Conservation (phyloP, 2,329 filamentous ascomycete genomes). For the Aspergillus versicolor region DNA sequence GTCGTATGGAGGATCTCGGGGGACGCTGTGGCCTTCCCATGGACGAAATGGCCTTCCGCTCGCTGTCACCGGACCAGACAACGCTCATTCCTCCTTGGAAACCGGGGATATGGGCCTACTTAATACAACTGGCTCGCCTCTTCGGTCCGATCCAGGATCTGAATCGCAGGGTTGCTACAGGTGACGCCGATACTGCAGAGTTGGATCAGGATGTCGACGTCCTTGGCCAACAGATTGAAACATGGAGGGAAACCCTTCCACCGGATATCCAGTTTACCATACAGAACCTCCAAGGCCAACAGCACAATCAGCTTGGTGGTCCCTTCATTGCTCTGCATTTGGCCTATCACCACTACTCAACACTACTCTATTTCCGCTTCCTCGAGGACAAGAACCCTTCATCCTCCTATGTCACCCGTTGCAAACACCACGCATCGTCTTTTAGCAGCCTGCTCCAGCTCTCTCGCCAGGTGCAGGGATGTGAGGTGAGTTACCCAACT, state of each 20-base stretch:
- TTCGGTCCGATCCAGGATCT: conserved; percentile 37
- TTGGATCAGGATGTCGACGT: neutral
- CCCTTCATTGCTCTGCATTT: conserved; percentile 40
- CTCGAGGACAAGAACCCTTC: conserved; percentile 27
- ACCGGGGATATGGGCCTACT: conserved; percentile 32
- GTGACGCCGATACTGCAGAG: neutral
- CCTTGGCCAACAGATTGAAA: neutral
- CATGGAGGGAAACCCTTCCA: neutral
- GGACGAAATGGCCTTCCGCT: neutral
- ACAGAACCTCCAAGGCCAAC: conserved; percentile 17
- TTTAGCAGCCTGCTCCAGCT: conserved; percentile 13
- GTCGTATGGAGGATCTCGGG: conserved; percentile 25
- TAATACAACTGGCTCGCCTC: conserved; percentile 17
- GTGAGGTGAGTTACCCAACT: conserved; percentile 32
- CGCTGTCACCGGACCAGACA: too few species aligned
- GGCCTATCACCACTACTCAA: conserved; percentile 39
- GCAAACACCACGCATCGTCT: conserved; percentile 1
- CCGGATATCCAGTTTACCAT: neutral
- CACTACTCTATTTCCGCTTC: conserved; percentile 40
- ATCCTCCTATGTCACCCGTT: neutral
- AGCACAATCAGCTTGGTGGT: conserved; percentile 26
- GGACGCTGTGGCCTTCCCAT: neutral
- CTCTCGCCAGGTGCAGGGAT: conserved; percentile 19
- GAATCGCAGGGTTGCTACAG: conserved; percentile 26
- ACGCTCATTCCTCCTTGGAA: neutral